Evolutionary conservation across 768 basidiomycete genomes (phyloP).

Genomic region (Dioszegia aurantiaca): DNA sequence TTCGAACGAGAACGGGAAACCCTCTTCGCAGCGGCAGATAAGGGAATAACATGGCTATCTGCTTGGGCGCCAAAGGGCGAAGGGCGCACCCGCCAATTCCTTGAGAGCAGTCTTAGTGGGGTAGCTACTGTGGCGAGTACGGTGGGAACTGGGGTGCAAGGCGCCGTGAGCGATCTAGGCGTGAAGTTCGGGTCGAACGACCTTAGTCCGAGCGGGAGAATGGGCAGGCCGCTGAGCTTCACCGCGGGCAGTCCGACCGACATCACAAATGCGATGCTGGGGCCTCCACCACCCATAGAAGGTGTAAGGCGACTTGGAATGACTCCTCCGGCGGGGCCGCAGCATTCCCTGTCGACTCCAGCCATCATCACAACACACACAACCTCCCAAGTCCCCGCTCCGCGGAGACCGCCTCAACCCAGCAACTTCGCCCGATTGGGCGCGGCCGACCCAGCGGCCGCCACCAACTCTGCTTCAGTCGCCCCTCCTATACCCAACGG

Average conservation of each 20-base stretch:
- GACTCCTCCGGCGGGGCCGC: neutral
- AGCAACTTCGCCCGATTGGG: constrained; percentile 36
- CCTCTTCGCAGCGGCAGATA: constrained; percentile 25
- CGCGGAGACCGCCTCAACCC: constrained; percentile 34
- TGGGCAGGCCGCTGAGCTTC: constrained; percentile 17
- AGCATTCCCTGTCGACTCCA: constrained; percentile 8
- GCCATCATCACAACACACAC: constrained; percentile 6
- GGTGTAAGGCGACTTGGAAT: neutral
- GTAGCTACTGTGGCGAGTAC: constrained; percentile 43
- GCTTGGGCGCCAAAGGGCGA: constrained; percentile 44
- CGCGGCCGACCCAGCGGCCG: neutral
- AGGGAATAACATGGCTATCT: constrained; percentile 39
- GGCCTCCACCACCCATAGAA: neutral
- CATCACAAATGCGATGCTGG: neutral
- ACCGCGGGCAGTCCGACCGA: constrained; percentile 9
- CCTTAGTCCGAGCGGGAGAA: neutral
- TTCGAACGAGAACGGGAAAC: constrained; percentile 17
- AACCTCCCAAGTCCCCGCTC: constrained; percentile 8
- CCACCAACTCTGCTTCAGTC: neutral
- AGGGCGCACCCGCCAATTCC: constrained; percentile 37
- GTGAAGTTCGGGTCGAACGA: constrained; percentile 9
- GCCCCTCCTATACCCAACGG: neutral
- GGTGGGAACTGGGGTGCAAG: constrained; percentile 28
- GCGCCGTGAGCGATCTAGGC: constrained; percentile 16
- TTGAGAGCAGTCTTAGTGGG: constrained; percentile 34